Evolutionary conservation across 805 yeast genomes (phyloP), one percentile per base, ranked within the genome.

Genomic region (Candida ascalaphidarum): DNA sequence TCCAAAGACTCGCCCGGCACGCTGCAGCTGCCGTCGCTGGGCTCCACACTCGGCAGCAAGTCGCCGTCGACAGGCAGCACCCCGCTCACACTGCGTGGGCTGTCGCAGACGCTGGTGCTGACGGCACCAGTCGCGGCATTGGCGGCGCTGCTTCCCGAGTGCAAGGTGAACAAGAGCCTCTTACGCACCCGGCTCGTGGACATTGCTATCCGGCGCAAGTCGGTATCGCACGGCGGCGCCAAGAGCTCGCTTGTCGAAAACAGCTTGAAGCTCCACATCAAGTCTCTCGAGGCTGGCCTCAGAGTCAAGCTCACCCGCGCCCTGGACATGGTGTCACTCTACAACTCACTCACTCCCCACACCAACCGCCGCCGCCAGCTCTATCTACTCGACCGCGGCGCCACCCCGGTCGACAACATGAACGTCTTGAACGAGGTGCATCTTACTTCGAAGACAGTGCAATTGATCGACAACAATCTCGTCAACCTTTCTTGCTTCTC

Each of bases 271-370:
- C 45, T 58, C 14, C 65, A 61, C 31, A 41, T 57, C 9, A 61
- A 57, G 34, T 71, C 73, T 9, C 44, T 71, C 13, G 71, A 72
- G 21, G 71, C 74, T 3, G 72, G 71, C 12, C 58, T 74, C 4
- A 58, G 63, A 31, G 63, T 71, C 3, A 58, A 71, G 26, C 43
- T 71, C n/a, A 59, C 75, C 0, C 35, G 65, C 27, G 65, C 65
- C 4, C 65, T 71, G 6, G 58, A 66, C 17, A 39, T 71, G 23
- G 48, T 62, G 4, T 47, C 59, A 3, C 46, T 71, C 13, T 69
- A 69, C 44, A 58, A 65, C 20, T 56, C 61, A 15, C 43, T 71
- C 22, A 52, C 55, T 14, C 61, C 66, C 5, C 50, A 50, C 33
- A 46, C 56, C 7, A 40, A 47, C 21, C 52, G 49, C 18, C 46